Percentiles rank a stretch among this genome's conserved stretches.
These are phyloP conservation scores for Penicillium parvum DNA, from an alignment of 495 filamentous ascomycete species.

Conservation along the genomic window DNA sequence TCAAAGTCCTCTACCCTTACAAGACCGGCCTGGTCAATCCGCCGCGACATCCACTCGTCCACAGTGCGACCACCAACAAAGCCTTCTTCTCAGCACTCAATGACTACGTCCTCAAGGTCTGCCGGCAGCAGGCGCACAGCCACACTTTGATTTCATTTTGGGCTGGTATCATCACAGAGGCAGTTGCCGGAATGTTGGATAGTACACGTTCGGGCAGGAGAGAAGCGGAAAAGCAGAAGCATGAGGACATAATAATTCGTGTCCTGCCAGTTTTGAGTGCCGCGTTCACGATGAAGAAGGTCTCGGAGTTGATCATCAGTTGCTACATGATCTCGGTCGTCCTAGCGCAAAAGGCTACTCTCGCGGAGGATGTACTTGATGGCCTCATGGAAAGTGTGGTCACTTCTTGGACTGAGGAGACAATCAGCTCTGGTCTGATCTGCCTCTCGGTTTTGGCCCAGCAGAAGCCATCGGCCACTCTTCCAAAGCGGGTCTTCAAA, in stretches of 20 bases:
- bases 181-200: conserved; percentile 75
- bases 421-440: conserved; percentile 65
- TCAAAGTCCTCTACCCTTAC: conserved; percentile 82
- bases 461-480: conserved; percentile 51
- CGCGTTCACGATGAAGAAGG: conserved; percentile 64
- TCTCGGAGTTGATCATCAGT: conserved; percentile 71
- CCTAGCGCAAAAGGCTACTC: conserved; percentile 70
- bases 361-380: conserved; percentile 69
- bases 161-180: conserved; percentile 77
- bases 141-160: conserved; percentile 79
- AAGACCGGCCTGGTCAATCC: conserved; percentile 66
- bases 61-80: conserved; percentile 68
- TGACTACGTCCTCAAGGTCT: conserved; percentile 65
- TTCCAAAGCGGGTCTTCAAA: conserved; percentile 66
- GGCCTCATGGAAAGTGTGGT: conserved; percentile 84
- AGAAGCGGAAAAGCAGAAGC: conserved; percentile 62
- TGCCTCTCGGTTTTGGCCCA: conserved; percentile 78
- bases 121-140: conserved; percentile 63
- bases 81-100: conserved; percentile 69
- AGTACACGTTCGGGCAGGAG: conserved; percentile 63
- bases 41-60: conserved; percentile 73
- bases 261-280: conserved; percentile 73
- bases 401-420: conserved; percentile 67
- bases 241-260: conserved; percentile 71
- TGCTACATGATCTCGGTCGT: conserved; percentile 88